Base-by-base conservation (phyloP, 2,329 filamentous ascomycete genomes). In the Hypoxylon sp. region DNA sequence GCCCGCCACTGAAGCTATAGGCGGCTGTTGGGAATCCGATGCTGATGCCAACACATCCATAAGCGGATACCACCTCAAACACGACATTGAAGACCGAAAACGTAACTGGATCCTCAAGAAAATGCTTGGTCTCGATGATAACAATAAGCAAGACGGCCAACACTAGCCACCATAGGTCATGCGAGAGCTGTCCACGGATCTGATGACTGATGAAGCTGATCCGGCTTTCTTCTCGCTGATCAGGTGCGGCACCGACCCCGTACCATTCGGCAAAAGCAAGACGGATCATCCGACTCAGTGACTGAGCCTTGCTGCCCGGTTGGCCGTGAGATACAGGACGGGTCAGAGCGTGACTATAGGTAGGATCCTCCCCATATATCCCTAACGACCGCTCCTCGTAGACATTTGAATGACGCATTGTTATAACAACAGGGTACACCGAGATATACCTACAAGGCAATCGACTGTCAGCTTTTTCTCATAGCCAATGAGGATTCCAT, bases 151-250 rank as follows among this genome's bases (percentile, higher is more conserved):
- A 81, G 4, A 89, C 84, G 0, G 87, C 87, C 0, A 90, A 76
- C 1, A 87, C 84, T 13, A 91, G 83, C 83, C 86, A 90, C 89
- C 88, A 91, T 10, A 91, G 80, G 72, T 91, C 89, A 74, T 91
- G 88, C 8, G 87, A 86, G 2, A 91, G 81, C 73, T 91, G 89
- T 14, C 85, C 84, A 31, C 86, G 84, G 11, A 90, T 80, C 74
- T 90, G 88, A 63, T 85, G 82, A 65, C 82, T 83, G 58, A 87
- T 81, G 74, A 87, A 87, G 74, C 81, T 83, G 64, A 84, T 81
- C 19, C 81, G 83, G 19, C 83, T 85, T 63, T 79, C 77, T 3
- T 70, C 37, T 57, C 63, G 66, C 50, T 58, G 57, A 42, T 63
- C 66, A 5, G 69, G 68, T 9, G 70, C 71, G 14, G 74, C 75